These are phyloP conservation scores for Dictyostelium intermedium DNA, from an alignment of 78 protist genomes.

Conservation along the genomic window DNA sequence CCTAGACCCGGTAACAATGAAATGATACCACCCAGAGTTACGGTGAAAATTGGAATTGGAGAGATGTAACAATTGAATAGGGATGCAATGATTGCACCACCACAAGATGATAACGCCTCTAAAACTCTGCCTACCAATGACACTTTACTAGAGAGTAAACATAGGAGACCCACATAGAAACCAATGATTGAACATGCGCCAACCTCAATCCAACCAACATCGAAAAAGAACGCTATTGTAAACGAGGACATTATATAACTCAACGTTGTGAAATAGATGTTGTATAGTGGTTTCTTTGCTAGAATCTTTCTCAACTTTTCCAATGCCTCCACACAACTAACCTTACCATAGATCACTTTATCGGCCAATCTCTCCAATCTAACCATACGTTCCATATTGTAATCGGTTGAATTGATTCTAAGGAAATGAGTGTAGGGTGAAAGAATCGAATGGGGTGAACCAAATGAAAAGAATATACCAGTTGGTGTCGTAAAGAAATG, in stretches of 20 bases:
- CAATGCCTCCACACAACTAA: conserved; percentile 19
- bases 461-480: conserved; percentile 73
- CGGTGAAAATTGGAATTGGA: conserved; percentile 15
- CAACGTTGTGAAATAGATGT: not conserved
- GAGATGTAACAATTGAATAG: conserved; percentile 43
- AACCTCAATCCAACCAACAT: conserved; percentile 53
- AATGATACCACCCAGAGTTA: conserved; percentile 53
- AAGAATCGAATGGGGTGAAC: conserved; percentile 71
- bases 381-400: conserved; percentile 59
- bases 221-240: conserved; percentile 43
- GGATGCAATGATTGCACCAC: conserved; percentile 48
- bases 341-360: conserved; percentile 41
- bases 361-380: conserved; percentile 44
- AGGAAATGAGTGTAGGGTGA: conserved; percentile 76
- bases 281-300: conserved; percentile 36
- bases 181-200: conserved; percentile 59
- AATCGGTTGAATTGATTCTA: conserved; percentile 40
- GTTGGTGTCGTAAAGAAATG: conserved; percentile 75
- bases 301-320: conserved; percentile 8
- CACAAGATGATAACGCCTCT: conserved; percentile 56
- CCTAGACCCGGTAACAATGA: conserved; percentile 57
- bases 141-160: not conserved
- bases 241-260: conserved; percentile 52
- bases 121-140: conserved; percentile 66
- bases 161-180: conserved; percentile 49